phyloP scores from a whole-genome alignment of 768 basidiomycete genomes.

The Lentinula edodes region DNA sequence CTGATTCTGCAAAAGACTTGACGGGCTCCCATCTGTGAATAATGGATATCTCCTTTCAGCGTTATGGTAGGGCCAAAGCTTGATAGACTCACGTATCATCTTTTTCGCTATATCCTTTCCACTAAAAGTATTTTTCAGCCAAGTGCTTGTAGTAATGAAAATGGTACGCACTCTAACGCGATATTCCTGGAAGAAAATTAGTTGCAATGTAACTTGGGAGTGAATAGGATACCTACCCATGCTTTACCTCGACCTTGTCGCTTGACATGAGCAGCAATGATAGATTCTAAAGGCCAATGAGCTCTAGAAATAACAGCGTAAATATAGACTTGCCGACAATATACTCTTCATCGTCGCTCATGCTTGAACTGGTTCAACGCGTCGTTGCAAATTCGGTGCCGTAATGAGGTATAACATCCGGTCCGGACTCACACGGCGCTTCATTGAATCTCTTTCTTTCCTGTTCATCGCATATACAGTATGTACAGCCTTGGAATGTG shows the following conservation, averaged over 20 bases:
- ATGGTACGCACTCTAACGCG: conserved; percentile 45
- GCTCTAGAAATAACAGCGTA: background rate
- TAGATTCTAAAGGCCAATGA: conserved; percentile 34
- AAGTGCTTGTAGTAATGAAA: background rate
- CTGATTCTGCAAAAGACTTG: conserved; percentile 53
- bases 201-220: conserved; percentile 7
- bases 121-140: conserved; percentile 29
- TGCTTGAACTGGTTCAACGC: conserved; percentile 4
- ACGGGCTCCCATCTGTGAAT: conserved; percentile 59
- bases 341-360: conserved; percentile 45
- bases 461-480: too few species aligned
- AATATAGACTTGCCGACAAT: conserved; percentile 54
- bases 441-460: too few species aligned
- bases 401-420: too few species aligned
- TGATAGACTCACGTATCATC: conserved; percentile 51
- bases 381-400: background rate
- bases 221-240: conserved; percentile 38
- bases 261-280: conserved; percentile 47
- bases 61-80: too few species aligned
- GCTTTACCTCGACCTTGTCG: conserved; percentile 30
- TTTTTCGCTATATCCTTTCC: conserved; percentile 49
- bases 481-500: too few species aligned
- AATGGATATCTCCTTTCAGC: too few species aligned
- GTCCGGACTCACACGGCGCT: too few species aligned
- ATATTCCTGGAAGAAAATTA: conserved; percentile 38